These are phyloP conservation scores for Rutstroemia sp. DNA, from an alignment of 2,329 filamentous ascomycete species.

Conservation along the genomic window DNA sequence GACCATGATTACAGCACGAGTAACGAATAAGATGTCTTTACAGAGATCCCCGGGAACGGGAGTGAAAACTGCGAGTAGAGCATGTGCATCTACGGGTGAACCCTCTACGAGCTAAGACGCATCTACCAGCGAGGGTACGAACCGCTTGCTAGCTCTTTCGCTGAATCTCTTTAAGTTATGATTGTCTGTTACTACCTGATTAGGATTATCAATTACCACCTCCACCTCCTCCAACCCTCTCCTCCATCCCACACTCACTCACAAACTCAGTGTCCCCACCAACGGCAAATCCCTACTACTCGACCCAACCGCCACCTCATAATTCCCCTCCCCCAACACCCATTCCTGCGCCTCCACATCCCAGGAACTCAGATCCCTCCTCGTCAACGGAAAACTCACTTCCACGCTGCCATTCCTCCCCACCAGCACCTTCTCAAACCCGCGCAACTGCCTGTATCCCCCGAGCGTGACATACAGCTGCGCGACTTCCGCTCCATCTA, in stretches of 20 bases:
- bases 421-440: slow-evolving; percentile 52
- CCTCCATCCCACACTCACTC: not conserved
- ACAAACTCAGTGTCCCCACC: not conserved
- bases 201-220: not conserved
- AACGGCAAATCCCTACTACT: slow-evolving; percentile 4
- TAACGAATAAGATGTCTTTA: too few relatives aligned
- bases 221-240: not conserved
- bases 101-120: too few relatives aligned
- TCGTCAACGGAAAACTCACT: slow-evolving; percentile 45
- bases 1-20: too few relatives aligned
- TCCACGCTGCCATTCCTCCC: slow-evolving; percentile 36
- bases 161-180: too few relatives aligned
- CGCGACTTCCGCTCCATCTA: slow-evolving; percentile 24
- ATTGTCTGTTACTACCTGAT: too few relatives aligned
- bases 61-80: too few relatives aligned
- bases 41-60: too few relatives aligned
- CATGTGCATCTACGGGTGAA: too few relatives aligned
- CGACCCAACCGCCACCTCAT: slow-evolving; percentile 2
- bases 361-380: slow-evolving; percentile 58
- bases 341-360: slow-evolving; percentile 53
- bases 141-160: too few relatives aligned
- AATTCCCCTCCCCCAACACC: slow-evolving; percentile 24
- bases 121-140: too few relatives aligned
- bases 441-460: slow-evolving; percentile 53
- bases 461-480: slow-evolving; percentile 30